A percentile compares a stretch with the other conserved stretches of the same genome.
These are phyloP conservation scores for Marasmius sp. DNA, from an alignment of 1,284 basidiomycete species.

Conservation along the genomic window DNA sequence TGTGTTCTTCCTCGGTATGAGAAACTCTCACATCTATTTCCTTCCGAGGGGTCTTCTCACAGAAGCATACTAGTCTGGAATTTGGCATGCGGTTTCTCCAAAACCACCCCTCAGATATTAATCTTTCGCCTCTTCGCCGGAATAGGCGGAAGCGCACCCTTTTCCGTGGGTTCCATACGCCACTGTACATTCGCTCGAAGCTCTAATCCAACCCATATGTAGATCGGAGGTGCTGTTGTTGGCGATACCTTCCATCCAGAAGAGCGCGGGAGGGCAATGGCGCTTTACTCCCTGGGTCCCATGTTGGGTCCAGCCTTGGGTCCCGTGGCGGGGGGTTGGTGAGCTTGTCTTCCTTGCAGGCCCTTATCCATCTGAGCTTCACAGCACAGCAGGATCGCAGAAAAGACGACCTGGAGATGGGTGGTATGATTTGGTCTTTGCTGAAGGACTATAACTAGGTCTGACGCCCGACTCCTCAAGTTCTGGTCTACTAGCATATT, in stretches of 20 bases:
- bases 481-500: slow-evolving; percentile 65
- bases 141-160: slow-evolving; percentile 41
- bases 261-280: slow-evolving; percentile 66
- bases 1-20: slow-evolving; percentile 36
- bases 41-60: background rate
- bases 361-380: background rate
- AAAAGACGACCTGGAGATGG: slow-evolving; percentile 65
- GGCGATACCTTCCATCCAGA: slow-evolving; percentile 72
- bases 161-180: slow-evolving; percentile 31
- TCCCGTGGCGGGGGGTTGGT: slow-evolving; percentile 9
- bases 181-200: slow-evolving; percentile 3
- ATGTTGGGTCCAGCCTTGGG: background rate
- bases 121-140: slow-evolving; percentile 45
- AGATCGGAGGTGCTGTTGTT: slow-evolving; percentile 70
- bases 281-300: slow-evolving; percentile 60
- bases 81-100: slow-evolving; percentile 43
- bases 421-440: slow-evolving; percentile 38
- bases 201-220: slow-evolving; percentile 3
- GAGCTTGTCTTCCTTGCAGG: background rate
- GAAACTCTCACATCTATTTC: background rate
- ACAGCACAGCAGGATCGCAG: slow-evolving; percentile 43
- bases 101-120: slow-evolving; percentile 36
- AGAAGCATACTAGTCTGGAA: slow-evolving; percentile 34
- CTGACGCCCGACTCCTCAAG: slow-evolving; percentile 22
- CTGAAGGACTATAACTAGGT: too few relatives aligned